These are phyloP conservation scores for Microcyclospora tardicrescens DNA, from an alignment of 2,329 filamentous ascomycete genomes.

Conservation along the genomic window DNA sequence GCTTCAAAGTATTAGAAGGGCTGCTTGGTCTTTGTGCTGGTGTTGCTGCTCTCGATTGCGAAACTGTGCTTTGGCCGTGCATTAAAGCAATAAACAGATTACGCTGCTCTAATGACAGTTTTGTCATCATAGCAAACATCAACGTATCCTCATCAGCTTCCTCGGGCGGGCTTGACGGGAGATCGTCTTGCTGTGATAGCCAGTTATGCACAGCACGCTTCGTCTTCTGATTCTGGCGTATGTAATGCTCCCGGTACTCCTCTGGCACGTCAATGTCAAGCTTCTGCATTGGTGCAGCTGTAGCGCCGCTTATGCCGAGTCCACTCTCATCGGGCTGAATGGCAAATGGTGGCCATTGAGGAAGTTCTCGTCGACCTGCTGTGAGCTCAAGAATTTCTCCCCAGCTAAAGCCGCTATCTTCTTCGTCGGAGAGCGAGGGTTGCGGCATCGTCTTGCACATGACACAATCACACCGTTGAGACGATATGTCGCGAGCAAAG, in stretches of 20 bases:
- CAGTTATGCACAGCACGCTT: constrained; percentile 83
- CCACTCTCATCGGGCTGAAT: constrained; percentile 44
- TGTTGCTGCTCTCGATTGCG: constrained; percentile 52
- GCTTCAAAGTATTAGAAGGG: constrained; percentile 55
- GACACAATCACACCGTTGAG: constrained; percentile 70
- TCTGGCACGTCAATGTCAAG: constrained; percentile 90
- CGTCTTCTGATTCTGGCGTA: constrained; percentile 84
- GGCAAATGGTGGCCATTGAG: constrained; percentile 77
- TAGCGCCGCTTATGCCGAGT: constrained; percentile 42
- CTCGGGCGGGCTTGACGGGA: constrained; percentile 60
- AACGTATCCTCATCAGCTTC: constrained; percentile 92
- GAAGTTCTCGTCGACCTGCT: constrained; percentile 74
- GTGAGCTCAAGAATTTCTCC: constrained; percentile 90
- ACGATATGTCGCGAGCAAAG: constrained; percentile 82
- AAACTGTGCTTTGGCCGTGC: constrained; percentile 40
- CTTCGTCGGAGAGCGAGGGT: constrained; percentile 36
- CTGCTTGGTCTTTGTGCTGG: constrained; percentile 31
- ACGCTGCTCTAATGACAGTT: constrained; percentile 60
- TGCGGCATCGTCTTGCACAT: constrained; percentile 53
- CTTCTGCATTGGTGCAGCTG: constrained; percentile 53
- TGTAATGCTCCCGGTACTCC: constrained; percentile 83
- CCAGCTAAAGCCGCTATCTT: constrained; percentile 67
- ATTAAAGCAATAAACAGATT: constrained; percentile 74
- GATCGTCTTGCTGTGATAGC: constrained; percentile 68
- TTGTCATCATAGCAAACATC: constrained; percentile 85